Base-by-base conservation (phyloP, 352 stramenopile genomes). In the Pythium rhizo-oryzae region DNA sequence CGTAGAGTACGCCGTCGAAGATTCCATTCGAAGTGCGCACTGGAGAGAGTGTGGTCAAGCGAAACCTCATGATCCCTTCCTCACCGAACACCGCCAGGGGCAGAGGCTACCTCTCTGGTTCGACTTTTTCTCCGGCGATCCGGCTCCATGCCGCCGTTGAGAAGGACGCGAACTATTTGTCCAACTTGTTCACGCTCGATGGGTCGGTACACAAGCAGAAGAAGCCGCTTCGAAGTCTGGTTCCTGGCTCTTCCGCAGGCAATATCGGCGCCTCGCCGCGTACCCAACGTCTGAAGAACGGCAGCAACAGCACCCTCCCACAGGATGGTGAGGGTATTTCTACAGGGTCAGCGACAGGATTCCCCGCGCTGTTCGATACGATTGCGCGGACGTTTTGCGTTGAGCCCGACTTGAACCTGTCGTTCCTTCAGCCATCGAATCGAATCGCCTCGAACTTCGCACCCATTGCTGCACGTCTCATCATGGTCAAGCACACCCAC, bases 371-470 rank as follows among this genome's bases (percentile, higher is more conserved):
- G n/a, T 91, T 93, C 52, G 87, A 94, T 62, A 43, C 66, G 0
- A 73, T 93, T 2, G 84, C 77, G 35, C 83, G 84, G 18, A 94
- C 87, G 0, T 72, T 89, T 11, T 92, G 83, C 50, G 85, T 93
- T 5, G 87, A 94, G 52, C 81, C 81, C 33, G 83, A 91, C 58
- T 70, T 85, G 23, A 89, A 85, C 47, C 19, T 84, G 25, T 69
- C 81, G 4, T 80, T 78, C 9, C 69, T 93, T 24, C 59, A 78
- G 21, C 84, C 87, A 1, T 91, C 82, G 23, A 92, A 94, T 47
- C 82, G 87, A 8, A 93, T 94, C 35, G 87, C 78, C 7, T 76
- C 82, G 0, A 94, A 94, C 43, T 93, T 85, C 39, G 87, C 79
- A 0, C 69, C 75, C 16, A 64, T 82, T 0, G 82, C 86, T 9